Conservation (phyloP, 257 asterid species). For the Ilex aquifolium region DNA sequence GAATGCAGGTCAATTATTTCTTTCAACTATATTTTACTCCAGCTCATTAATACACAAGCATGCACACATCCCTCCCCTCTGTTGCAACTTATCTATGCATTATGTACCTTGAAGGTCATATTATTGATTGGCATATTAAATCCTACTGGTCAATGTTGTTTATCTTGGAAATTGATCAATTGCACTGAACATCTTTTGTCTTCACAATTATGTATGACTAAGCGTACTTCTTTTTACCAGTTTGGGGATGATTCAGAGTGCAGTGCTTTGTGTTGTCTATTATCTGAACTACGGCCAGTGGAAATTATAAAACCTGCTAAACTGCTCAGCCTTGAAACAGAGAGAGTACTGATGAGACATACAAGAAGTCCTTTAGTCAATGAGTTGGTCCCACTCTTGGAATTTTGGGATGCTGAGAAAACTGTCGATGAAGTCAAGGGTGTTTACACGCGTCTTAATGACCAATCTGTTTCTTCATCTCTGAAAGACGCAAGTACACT, state of each 20-base stretch:
- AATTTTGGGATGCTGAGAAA: slow-evolving; percentile 91
- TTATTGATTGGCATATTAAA: too few relatives aligned
- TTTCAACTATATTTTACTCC: not conserved
- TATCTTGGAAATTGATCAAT: too few relatives aligned
- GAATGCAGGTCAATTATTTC: too few relatives aligned
- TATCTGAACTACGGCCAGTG: slow-evolving; percentile 91
- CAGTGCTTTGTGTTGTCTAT: slow-evolving; percentile 71
- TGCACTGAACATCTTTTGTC: too few relatives aligned
- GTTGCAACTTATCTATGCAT: not conserved
- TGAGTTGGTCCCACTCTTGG: slow-evolving; percentile 81
- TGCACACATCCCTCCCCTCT: not conserved
- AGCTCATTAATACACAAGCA: not conserved
- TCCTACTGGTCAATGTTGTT: too few relatives aligned
- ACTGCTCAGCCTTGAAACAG: slow-evolving; percentile 80
- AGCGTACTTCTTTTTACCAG: slow-evolving; percentile 39
- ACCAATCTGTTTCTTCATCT: slow-evolving; percentile 29
- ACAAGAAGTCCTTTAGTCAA: slow-evolving; percentile 80
- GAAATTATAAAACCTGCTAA: slow-evolving; percentile 90
- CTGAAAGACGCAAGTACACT: slow-evolving; percentile 23
- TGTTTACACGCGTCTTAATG: slow-evolving; percentile 38
- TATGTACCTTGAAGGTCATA: too few relatives aligned
- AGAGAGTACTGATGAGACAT: slow-evolving; percentile 63
- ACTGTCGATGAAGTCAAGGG: slow-evolving; percentile 56
- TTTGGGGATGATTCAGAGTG: slow-evolving; percentile 93
- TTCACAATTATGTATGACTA: slow-evolving; percentile 9